Conservation (phyloP, 148 eudicot species). For the Rhododendron griersonianum region DNA sequence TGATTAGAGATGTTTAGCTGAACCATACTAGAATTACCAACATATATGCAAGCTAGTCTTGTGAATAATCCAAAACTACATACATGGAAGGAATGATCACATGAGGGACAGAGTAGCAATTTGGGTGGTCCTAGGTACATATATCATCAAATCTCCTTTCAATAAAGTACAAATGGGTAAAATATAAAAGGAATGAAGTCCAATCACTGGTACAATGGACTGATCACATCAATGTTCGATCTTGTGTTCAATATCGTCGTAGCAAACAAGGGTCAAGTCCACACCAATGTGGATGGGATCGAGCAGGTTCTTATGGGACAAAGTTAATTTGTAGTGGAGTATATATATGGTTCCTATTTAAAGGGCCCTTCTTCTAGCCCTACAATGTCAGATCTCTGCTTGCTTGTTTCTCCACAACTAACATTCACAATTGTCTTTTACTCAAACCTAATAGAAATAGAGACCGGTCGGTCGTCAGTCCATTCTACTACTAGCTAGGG, state of each 20-base stretch:
- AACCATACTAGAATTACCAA: too few species aligned
- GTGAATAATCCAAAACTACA: too few species aligned
- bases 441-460: background rate
- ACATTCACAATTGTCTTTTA: background rate
- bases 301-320: background rate
- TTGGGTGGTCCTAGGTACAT: background rate
- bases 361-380: background rate
- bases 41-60: too few species aligned
- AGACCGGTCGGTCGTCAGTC: background rate
- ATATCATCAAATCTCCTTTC: background rate
- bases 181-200: background rate
- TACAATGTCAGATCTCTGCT: background rate
- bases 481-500: background rate
- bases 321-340: background rate
- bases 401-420: background rate
- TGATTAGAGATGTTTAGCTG: too few species aligned
- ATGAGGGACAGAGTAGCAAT: background rate
- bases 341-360: background rate
- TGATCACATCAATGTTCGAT: too few species aligned
- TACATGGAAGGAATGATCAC: too few species aligned
- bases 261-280: background rate
- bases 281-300: background rate
- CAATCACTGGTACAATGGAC: background rate
- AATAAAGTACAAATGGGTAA: too few species aligned
- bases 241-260: background rate